Base-by-base conservation (phyloP, 2,329 filamentous ascomycete genomes). In the Eurotiales sp. region DNA sequence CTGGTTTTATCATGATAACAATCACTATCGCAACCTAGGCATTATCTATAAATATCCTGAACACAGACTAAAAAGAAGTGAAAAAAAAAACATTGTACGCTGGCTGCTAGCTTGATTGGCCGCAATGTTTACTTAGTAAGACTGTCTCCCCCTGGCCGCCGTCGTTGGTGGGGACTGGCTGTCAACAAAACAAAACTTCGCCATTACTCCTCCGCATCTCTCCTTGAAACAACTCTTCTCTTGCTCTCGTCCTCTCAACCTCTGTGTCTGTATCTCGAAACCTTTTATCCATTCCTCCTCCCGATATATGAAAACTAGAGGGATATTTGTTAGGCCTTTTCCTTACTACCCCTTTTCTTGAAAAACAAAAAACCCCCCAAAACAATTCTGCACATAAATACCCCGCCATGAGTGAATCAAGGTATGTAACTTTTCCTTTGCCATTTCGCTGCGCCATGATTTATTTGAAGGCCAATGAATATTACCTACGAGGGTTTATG, bases 341-440 rank as follows among this genome's bases (percentile, higher is more conserved):
- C 25, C 5, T 27, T 27, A 27, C 25, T n/a, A n/a, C n/a, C n/a
- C n/a, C n/a, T n/a, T n/a, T n/a, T n/a, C n/a, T n/a, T n/a, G n/a
- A n/a, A n/a, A n/a, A n/a, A n/a, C n/a, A n/a, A n/a, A n/a, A 21
- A 30, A 32, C 27, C 37, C 25, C 34, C 19, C 43, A 49, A 41
- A 52, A 27, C 23, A 36, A 42, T 43, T 36, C 32, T 51, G 32
- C 49, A 47, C 54, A 48, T 66, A 65, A n/a, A 48, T 66, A 65
- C 67, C 65, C 68, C 72, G 75, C 70, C 62, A 85, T 85, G 82
- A 79, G 81, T 70, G 82, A 84, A 76, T 85, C 82, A 65, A 81
- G 81, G 81, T 84, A 72, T 55, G 68, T 50, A 15, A 15, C 32
- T 36, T 36, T 36, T 10, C 25, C 25, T 10, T n/a, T n/a, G n/a